phyloP scores from a whole-genome alignment of 2,329 filamentous ascomycete genomes.

The Claviceps sorghi region DNA sequence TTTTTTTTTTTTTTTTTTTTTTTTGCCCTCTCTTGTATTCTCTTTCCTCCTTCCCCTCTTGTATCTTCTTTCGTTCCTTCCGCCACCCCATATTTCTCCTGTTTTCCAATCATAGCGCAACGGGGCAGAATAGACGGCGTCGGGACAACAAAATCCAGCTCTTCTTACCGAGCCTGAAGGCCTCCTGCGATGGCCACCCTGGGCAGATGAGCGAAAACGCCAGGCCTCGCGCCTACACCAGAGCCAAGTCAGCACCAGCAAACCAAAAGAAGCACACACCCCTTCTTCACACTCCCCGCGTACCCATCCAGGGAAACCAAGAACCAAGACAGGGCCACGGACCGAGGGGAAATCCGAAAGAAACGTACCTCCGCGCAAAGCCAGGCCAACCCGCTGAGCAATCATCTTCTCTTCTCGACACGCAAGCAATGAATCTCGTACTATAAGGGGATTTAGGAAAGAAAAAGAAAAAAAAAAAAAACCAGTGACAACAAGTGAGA shows the following conservation, averaged over 20 bases:
- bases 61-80: not conserved
- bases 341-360: not conserved
- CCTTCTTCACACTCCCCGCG: not conserved
- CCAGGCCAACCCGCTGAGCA: conserved; percentile 41
- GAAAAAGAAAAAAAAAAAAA: not conserved
- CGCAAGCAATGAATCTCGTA: not conserved
- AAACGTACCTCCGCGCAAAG: conserved; percentile 41
- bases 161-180: conserved; percentile 32
- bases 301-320: not conserved
- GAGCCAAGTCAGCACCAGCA: conserved; percentile 4
- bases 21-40: not conserved
- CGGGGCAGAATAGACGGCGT: no score
- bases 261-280: not conserved
- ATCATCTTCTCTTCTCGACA: conserved; percentile 26
- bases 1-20: not conserved
- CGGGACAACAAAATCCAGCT: not conserved
- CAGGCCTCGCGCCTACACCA: conserved; percentile 25
- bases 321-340: not conserved
- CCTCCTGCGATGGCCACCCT: conserved; percentile 29
- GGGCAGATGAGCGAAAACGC: conserved; percentile 26
- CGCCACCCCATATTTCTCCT: not conserved
- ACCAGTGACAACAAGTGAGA: not conserved
- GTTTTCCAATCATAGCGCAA: not conserved
- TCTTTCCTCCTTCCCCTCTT: not conserved
- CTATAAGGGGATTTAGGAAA: not conserved